phyloP scores from a whole-genome alignment of 192 early-diverging fungal genomes.

The Chytriomyces confervae region DNA sequence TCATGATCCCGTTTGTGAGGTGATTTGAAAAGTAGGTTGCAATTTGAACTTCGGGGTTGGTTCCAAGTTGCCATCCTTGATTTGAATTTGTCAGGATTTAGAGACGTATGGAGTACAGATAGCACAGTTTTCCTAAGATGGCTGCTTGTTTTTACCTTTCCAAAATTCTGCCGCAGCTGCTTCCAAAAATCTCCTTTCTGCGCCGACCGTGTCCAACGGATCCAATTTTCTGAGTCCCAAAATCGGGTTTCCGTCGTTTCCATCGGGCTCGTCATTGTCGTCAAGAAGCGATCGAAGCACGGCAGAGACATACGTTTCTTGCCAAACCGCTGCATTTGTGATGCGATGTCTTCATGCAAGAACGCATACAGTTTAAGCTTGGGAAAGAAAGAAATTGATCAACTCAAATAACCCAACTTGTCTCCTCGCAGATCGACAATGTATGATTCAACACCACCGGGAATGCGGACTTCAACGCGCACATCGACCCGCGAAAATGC shows the following conservation, averaged over 20 bases:
- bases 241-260: constrained; percentile 77
- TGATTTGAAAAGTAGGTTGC: constrained; percentile 90
- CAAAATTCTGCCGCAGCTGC: constrained; percentile 82
- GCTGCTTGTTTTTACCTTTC: constrained; percentile 60
- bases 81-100: background rate
- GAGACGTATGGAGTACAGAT: constrained; percentile 2
- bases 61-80: constrained; percentile 88
- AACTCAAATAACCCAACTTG: constrained; percentile 64
- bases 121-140: background rate
- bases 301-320: constrained; percentile 86
- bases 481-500: constrained; percentile 96
- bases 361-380: background rate
- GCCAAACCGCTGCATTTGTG: constrained; percentile 79
- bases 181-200: constrained; percentile 85
- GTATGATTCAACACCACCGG: constrained; percentile 96
- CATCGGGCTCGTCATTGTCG: constrained; percentile 77
- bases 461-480: constrained; percentile 97
- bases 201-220: constrained; percentile 74
- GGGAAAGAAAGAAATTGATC: background rate
- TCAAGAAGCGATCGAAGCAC: constrained; percentile 90
- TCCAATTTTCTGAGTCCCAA: constrained; percentile 90
- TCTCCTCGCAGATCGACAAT: constrained; percentile 89
- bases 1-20: constrained; percentile 84
- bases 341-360: constrained; percentile 49
- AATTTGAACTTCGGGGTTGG: constrained; percentile 92